Conservation (phyloP, 2,329 filamentous ascomycete genomes). For the Fusarium sp. region DNA sequence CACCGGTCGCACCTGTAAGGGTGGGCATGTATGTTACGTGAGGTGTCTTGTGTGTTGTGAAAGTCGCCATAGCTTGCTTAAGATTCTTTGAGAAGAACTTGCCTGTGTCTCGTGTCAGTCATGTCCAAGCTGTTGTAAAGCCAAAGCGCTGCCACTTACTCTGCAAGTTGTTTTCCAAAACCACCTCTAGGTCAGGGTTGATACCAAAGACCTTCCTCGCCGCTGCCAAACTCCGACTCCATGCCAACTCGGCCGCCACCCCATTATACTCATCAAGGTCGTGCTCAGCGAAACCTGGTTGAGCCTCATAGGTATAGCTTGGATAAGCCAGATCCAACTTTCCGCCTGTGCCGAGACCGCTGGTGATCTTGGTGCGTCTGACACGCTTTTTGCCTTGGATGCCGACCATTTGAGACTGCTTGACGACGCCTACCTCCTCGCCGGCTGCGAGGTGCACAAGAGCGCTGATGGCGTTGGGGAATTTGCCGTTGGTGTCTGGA, state of each 20-base stretch:
- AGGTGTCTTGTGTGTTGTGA: slow-evolving; percentile 69
- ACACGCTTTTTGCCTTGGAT: slow-evolving; percentile 58
- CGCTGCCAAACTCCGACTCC: slow-evolving; percentile 71
- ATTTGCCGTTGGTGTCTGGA: slow-evolving; percentile 56
- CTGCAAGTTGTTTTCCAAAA: slow-evolving; percentile 74
- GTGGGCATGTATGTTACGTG: slow-evolving; percentile 78
- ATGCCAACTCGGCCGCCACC: slow-evolving; percentile 73
- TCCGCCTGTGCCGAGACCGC: slow-evolving; percentile 54
- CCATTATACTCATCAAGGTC: slow-evolving; percentile 76
- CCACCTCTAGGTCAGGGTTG: slow-evolving; percentile 70
- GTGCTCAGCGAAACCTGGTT: slow-evolving; percentile 77
- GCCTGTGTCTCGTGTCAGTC: slow-evolving; percentile 42
- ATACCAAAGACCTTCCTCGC: slow-evolving; percentile 73
- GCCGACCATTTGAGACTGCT: slow-evolving; percentile 57
- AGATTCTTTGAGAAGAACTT: slow-evolving; percentile 70
- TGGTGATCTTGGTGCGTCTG: slow-evolving; percentile 50
- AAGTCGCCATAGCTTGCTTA: slow-evolving; percentile 70
- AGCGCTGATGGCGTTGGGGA: slow-evolving; percentile 54
- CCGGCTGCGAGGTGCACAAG: slow-evolving; percentile 56
- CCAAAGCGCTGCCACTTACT: slow-evolving; percentile 54
- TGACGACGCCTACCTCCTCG: slow-evolving; percentile 55
- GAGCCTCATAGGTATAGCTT: slow-evolving; percentile 58
- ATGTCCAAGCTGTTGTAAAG: fast-evolving
- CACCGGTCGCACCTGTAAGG: slow-evolving; percentile 71
- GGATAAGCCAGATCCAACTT: slow-evolving; percentile 53